Percentiles rank a stretch among this genome's conserved stretches.
These are phyloP conservation scores for Ceratocystis huliohia DNA, from an alignment of 2,329 filamentous ascomycete genomes.

Conservation along the genomic window DNA sequence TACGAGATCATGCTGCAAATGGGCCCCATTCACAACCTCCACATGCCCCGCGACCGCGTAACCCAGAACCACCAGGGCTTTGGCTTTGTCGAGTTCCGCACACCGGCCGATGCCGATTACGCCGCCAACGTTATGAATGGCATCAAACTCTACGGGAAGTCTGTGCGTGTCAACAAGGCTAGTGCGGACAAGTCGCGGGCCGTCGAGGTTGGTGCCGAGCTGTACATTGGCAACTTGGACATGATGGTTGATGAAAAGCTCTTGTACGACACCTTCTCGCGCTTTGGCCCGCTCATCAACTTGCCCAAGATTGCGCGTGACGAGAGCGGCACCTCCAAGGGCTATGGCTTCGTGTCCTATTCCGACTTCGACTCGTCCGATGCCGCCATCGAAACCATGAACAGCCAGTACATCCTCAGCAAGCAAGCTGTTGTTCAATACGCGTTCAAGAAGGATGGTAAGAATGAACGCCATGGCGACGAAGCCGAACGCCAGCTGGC, in stretches of 20 bases:
- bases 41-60: conserved; percentile 95
- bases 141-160: conserved; percentile 83
- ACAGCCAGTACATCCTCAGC: conserved; percentile 92
- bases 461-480: conserved; percentile 91
- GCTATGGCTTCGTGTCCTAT: conserved; percentile 92
- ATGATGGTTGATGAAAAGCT: conserved; percentile 90
- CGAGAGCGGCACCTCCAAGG: conserved; percentile 77
- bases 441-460: conserved; percentile 98
- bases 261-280: conserved; percentile 83
- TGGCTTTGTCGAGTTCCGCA: conserved; percentile 97
- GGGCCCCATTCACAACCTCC: conserved; percentile 93
- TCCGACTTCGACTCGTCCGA: conserved; percentile 89
- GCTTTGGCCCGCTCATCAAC: conserved; percentile 75
- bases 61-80: conserved; percentile 95
- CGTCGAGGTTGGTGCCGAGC: conserved; percentile 87
- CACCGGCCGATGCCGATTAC: conserved; percentile 91
- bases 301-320: conserved; percentile 88
- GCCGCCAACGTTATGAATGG: conserved; percentile 94
- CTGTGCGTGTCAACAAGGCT: conserved; percentile 90
- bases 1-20: conserved; percentile 99
- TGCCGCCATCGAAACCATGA: conserved; percentile 80
- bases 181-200: conserved; percentile 64
- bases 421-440: conserved; percentile 96
- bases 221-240: conserved; percentile 94
- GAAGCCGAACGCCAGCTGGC: conserved; percentile 85